Base-by-base conservation (phyloP, 805 yeast genomes). In the Ogataea wickerhamii region DNA sequence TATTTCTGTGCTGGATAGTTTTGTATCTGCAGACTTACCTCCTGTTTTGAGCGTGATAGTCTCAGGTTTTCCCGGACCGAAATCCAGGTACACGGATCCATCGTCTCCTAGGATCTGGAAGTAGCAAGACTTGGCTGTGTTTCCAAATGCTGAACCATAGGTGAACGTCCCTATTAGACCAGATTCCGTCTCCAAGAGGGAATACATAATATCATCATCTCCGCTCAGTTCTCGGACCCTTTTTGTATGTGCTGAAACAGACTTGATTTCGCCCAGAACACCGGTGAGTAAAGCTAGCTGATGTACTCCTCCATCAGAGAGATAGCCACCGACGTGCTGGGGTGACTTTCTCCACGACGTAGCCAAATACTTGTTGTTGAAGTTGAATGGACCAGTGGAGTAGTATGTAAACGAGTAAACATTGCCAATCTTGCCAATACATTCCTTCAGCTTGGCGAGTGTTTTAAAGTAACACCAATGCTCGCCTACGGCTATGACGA, bases 261-360 rank as follows among this genome's bases (percentile, higher is more conserved):
- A 61, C 34, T 73, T 77, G 12, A 87, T 81, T 18, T 71, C 68
- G 37, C 98, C 97, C 38, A 91, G 68, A 14, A 87, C 78, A 43
- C 78, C 87, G 6, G 95, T 87, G 47, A 89, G 72, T 26, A 87
- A 66, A 3, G 96, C 96, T 60, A 89, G 67, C 62, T 89, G 97
- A 64, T 91, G 98, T 18, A 91, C 98, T 58, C 97, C 98, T 55
- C 96, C 97, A 55, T 91, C 98, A 41, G 91, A 81, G 52, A 91
- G 68, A 63, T 71, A 89, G 0, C 97, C 97, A 38, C 98, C 98
- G 49, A 88, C 75, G 58, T 91, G 97, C 61, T 87, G 81, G 22
- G 98, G 97, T 33, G 80, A 71, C 58, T 74, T 77, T 72, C 97
- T 82, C 98, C 98, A 91, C 12, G 80, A 38, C 2, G 97, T 89